Conservation (phyloP, 140 eudicot species). For the Oenanthe javanica region DNA sequence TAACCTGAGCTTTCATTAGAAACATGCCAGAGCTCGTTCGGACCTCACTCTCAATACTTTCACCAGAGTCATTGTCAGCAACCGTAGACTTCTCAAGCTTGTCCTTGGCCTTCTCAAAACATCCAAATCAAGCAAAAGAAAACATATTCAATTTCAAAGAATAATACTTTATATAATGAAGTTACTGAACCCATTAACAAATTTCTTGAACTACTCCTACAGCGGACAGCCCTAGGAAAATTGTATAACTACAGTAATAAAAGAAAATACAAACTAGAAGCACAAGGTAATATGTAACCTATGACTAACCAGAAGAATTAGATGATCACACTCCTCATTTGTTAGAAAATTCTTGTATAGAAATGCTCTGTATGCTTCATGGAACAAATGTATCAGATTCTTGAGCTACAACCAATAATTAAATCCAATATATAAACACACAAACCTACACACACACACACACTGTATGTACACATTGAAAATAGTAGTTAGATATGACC, state of each 20-base stretch:
- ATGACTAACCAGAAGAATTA: not conserved
- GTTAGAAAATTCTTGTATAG: not conserved
- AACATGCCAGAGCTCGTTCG: conserved; percentile 8
- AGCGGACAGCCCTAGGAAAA: too few relatives aligned
- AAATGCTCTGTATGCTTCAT: conserved; percentile 2
- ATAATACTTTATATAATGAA: not conserved
- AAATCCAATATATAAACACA: not conserved
- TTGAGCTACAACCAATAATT: not conserved
- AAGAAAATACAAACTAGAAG: not conserved
- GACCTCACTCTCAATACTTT: conserved; percentile 5
- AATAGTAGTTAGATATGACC: not conserved
- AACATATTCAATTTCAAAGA: not conserved
- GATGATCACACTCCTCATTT: conserved; percentile 4
- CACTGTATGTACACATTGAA: not conserved
- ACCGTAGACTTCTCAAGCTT: conserved; percentile 6
- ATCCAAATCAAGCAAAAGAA: not conserved
- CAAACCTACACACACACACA: not conserved
- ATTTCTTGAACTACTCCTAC: not conserved
- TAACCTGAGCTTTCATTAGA: conserved; percentile 5
- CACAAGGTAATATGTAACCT: not conserved
- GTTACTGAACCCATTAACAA: not conserved
- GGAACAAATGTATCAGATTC: not conserved
- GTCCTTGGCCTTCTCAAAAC: not conserved
- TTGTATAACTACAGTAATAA: not conserved
- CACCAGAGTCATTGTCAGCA: conserved; percentile 5